Base-by-base conservation (phyloP, 176 grass and related monocot genomes). In the Triticum dicoccoides region DNA sequence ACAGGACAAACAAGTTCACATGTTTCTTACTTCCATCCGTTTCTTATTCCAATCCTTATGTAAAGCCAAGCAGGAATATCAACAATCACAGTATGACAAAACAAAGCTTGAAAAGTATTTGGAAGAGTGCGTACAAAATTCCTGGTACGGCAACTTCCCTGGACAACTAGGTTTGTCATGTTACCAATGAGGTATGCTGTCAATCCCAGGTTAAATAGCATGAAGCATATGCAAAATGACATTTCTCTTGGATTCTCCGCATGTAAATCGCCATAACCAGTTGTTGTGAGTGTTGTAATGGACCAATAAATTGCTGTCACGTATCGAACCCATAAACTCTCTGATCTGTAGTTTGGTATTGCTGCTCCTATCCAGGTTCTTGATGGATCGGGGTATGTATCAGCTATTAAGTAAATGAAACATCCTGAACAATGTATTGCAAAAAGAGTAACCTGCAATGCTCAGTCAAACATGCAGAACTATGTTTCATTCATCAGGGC, bases 101-200 rank as follows among this genome's bases (percentile, higher is more conserved):
- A 85, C 63, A 9, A 71, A 62, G 61, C 79, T 11, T 29, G 89
- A 41, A 44, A 73, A 5, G 10, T 44, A 72, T 77, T 23, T 78
- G 78, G 74, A 80, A 79, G 66, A 84, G 58, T 71, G 80, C 95
- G 11, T 97, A 95, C 95, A 67, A 95, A 97, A 59, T 93, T 95
- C 68, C 87, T 94, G 73, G 95, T 97, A 39, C 92, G 91, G 87
- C 92, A 86, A 56, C 89, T 93, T 82, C 90, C 92, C 66, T 97
- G 87, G 9, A 97, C 95, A 66, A 97, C 89, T 78, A 97, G 89
- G 69, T 97, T 97, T 65, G 92, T 97, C 95, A 97, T 97, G 85
- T 97, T 97, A 56, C 92, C 95, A 29, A 95, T 97, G 76, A 97
- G 85, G 82, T 95, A 97, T 78, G 92, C 87, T 45, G 92, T 95